Percentiles rank a stretch among this genome's conserved stretches.
Evolutionary conservation across 169 alveolate species (phyloP).

Genomic region (Cryptosporidium sp.): DNA sequence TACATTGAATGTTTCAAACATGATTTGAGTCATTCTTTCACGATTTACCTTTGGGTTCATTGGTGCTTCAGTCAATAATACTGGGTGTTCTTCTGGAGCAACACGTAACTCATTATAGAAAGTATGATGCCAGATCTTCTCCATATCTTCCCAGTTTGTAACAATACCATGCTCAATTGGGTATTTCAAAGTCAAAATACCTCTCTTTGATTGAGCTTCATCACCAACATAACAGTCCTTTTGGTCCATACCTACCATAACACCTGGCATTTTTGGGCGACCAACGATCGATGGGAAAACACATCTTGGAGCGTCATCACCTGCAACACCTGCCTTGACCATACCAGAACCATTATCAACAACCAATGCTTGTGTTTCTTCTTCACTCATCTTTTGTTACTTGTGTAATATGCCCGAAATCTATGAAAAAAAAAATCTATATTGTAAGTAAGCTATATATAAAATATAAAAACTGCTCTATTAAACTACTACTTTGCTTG

Average conservation of each 20-base stretch:
- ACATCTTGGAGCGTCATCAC: conserved; percentile 99
- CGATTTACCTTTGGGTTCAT: conserved; percentile 96
- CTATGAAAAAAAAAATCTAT: neutral
- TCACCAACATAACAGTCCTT: conserved; percentile 98
- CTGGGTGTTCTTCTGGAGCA: conserved; percentile 96
- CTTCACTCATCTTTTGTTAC: conserved; percentile 87
- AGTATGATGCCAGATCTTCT: conserved; percentile 97
- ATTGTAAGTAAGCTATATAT: conserved; percentile 1
- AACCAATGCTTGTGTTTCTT: conserved; percentile 94
- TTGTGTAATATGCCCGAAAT: neutral
- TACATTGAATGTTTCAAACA: conserved; percentile 98
- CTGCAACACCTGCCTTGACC: conserved; percentile 99
- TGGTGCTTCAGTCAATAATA: conserved; percentile 98
- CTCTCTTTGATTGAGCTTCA: conserved; percentile 98
- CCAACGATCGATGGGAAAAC: conserved; percentile 99
- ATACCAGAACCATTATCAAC: conserved; percentile 99
- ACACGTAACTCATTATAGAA: conserved; percentile 97
- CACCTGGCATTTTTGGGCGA: conserved; percentile 94
- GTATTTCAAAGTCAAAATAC: conserved; percentile 94
- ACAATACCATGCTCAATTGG: conserved; percentile 99
- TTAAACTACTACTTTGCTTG: conserved; percentile 6
- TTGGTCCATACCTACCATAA: conserved; percentile 97
- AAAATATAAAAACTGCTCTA: conserved; percentile 25
- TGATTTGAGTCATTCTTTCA: conserved; percentile 96
- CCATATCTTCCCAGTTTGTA: conserved; percentile 99